These are phyloP conservation scores for Buddleja alternifolia DNA, from an alignment of 257 asterid genomes.

Conservation along the genomic window DNA sequence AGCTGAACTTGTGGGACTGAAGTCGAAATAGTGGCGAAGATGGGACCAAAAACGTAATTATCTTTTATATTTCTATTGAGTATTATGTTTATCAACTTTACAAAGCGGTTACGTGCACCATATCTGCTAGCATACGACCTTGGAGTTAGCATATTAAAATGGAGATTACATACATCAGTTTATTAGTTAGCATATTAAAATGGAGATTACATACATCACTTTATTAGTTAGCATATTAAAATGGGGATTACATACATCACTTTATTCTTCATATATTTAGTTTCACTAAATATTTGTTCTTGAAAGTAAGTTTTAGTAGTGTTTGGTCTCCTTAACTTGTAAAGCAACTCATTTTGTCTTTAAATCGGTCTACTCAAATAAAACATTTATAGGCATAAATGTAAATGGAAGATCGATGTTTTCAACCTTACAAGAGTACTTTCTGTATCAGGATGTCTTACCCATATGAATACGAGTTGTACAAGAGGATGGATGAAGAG, in stretches of 20 bases:
- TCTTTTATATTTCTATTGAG: too few species aligned
- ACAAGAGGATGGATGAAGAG: slow-evolving; percentile 76
- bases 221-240: too few species aligned
- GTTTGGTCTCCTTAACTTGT: not conserved
- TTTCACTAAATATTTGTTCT: not conserved
- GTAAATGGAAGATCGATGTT: not conserved
- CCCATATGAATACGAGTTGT: slow-evolving; percentile 78
- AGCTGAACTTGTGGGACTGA: too few species aligned
- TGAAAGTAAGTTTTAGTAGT: not conserved
- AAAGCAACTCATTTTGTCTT: not conserved
- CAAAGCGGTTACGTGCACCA: too few species aligned
- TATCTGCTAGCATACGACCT: too few species aligned
- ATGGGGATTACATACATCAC: not conserved
- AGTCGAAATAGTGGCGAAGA: too few species aligned
- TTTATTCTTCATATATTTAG: not conserved
- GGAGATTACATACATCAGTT: too few species aligned
- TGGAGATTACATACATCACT: too few species aligned
- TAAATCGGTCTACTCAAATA: not conserved
- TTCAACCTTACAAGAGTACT: slow-evolving; percentile 15
- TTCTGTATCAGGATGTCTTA: slow-evolving; percentile 69
- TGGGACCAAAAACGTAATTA: too few species aligned
- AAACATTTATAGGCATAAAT: not conserved
- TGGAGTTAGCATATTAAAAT: too few species aligned
- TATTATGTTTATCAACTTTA: too few species aligned
- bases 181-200: too few species aligned